Percentiles rank a stretch among this genome's conserved stretches.
Evolutionary conservation across 345 rosid species (phyloP).

Genomic region (Theobroma cacao): DNA sequence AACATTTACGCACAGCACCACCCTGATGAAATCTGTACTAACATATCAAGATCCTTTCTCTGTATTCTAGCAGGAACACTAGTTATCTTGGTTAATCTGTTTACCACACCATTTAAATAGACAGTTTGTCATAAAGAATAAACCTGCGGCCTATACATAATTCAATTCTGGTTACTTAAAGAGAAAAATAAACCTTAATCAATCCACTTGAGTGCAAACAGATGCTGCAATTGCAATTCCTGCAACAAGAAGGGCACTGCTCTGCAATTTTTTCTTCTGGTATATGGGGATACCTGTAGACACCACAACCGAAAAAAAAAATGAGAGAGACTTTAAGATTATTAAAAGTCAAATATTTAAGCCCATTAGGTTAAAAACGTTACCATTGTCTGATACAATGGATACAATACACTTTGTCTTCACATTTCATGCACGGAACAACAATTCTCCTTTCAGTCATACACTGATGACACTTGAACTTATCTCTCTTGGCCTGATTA

Average conservation of each 20-base stretch:
- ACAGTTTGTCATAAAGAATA: not conserved
- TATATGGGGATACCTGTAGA: constrained; percentile 70
- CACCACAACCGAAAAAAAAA: not conserved
- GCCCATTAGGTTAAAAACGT: not conserved
- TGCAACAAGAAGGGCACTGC: constrained; percentile 72
- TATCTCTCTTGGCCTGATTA: constrained; percentile 31
- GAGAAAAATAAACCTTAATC: constrained; percentile 45
- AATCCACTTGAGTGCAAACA: constrained; percentile 68
- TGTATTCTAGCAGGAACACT: not conserved
- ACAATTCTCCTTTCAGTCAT: constrained; percentile 51
- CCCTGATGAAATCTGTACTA: not conserved
- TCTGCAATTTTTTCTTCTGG: constrained; percentile 47
- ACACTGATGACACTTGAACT: constrained; percentile 73
- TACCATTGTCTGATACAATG: constrained; percentile 71
- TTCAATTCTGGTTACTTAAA: not conserved
- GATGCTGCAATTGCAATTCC: constrained; percentile 74
- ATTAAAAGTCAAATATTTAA: not conserved
- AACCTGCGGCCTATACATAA: not conserved
- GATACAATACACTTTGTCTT: constrained; percentile 43
- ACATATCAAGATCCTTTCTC: not conserved
- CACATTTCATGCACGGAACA: constrained; percentile 53
- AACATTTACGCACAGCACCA: not conserved
- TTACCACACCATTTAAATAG: not conserved
- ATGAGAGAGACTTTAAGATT: not conserved
- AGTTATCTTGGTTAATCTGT: not conserved